Base-by-base conservation (phyloP, 768 basidiomycete species). In the Rhodotorula toruloides region DNA sequence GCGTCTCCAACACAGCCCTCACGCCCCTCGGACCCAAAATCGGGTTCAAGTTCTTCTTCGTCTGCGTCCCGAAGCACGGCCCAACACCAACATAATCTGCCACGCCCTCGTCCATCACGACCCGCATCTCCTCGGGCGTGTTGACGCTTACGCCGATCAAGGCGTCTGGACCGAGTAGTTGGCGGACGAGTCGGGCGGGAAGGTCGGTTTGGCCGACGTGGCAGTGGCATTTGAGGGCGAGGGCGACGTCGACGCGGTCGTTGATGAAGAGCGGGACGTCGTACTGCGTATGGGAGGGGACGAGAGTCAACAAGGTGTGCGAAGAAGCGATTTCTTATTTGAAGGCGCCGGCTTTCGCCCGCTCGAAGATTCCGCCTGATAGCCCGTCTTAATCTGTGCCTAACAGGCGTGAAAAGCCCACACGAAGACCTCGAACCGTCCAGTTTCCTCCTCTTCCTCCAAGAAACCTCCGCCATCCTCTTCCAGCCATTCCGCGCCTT, bases 121-220 rank as follows among this genome's bases (percentile, higher is more conserved):
- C 76, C 48, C 78, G 78, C 37, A 88, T 84, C 59, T 96, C 86
- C 14, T 83, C 81, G 19, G 82, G 68, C 31, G 83, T 86, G 70
- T 86, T 85, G 74, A 88, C 89, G 22, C 87, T 88, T 17, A 91
- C 82, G 2, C 93, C 93, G 39, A 97, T 84, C 71, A 94, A 82
- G 1, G 85, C 79, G 14, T 82, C 83, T 2, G 80, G 74, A 0
- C 89, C 89, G 6, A 97, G 81, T 4, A 96, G 80, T 87, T 84
- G 6, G 86, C 91, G 48, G 84, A 75, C 47, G 80, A 88, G 81
- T 4, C 88, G 84, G 3, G 69, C 34, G n/a, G 67, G 64, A 83
- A 90, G 88, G 76, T 94, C 92, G 0, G 84, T 82, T 78, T 96
- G 93, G 11, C 93, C 93, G 49, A 96, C 80, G 75, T 97, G 93